Evolutionary conservation across 2,329 filamentous ascomycete species (phyloP).

Genomic region (Lachnellula hyalina): DNA sequence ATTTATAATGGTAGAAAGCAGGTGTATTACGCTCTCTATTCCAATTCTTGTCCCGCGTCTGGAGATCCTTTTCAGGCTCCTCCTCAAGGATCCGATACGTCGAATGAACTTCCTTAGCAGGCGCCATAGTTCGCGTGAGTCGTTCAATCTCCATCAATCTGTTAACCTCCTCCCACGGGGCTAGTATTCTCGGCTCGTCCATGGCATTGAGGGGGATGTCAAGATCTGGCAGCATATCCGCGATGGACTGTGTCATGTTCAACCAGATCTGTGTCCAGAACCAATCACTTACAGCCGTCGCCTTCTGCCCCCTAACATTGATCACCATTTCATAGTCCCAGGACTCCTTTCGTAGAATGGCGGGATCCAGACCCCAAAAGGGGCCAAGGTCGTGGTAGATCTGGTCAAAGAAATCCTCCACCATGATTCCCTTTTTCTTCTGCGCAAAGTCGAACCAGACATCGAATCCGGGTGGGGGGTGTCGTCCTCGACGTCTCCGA

Average conservation of each 20-base stretch:
- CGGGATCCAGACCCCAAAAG: constrained; percentile 43
- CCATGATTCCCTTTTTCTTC: constrained; percentile 45
- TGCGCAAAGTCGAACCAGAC: constrained; percentile 52
- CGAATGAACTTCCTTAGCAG: constrained; percentile 46
- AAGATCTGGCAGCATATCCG: constrained; percentile 52
- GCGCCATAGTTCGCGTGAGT: constrained; percentile 41
- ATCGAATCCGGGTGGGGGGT: constrained; percentile 58
- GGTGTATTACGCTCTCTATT: constrained; percentile 31
- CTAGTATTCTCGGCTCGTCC: constrained; percentile 58
- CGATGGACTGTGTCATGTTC: constrained; percentile 36
- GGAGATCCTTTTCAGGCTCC: constrained; percentile 31
- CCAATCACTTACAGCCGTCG: constrained; percentile 38
- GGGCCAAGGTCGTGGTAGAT: constrained; percentile 46
- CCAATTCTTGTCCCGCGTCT: constrained; percentile 15
- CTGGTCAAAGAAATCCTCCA: constrained; percentile 56
- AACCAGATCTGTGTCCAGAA: constrained; percentile 36
- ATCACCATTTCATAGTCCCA: constrained; percentile 53
- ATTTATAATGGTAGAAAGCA: constrained; percentile 40
- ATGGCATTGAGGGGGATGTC: constrained; percentile 61
- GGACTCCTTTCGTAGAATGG: constrained; percentile 43
- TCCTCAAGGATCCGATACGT: constrained; percentile 40
- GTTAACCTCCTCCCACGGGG: constrained; percentile 49
- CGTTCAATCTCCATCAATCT: constrained; percentile 43
- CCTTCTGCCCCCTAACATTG: constrained; percentile 47
- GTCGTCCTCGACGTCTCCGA: constrained; percentile 48